Conservation (phyloP, 805 yeast species). For the Metschnikowia peoriensis region DNA sequence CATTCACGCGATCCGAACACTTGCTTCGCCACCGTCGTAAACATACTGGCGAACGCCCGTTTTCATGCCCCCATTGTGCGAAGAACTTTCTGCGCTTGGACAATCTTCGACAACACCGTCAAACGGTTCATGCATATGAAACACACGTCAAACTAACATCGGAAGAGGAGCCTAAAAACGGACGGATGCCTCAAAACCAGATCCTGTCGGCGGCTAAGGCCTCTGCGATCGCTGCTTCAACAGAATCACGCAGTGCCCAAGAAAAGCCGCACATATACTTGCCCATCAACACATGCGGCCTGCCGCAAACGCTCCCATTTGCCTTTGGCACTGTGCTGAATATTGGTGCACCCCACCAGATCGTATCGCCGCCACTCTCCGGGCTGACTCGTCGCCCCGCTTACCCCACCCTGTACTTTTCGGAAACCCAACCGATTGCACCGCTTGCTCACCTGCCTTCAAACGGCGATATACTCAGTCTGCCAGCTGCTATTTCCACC, state of each 20-base stretch:
- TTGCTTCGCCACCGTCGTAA: conserved; percentile 88
- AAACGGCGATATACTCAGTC: not conserved
- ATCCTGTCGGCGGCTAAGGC: not conserved
- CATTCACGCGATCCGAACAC: conserved; percentile 89
- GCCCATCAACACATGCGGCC: not conserved
- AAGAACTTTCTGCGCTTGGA: conserved; percentile 81
- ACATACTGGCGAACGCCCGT: conserved; percentile 94
- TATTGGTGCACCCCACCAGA: not conserved
- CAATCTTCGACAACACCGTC: conserved; percentile 87
- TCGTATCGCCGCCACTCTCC: conserved; percentile 6
- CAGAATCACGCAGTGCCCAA: not conserved
- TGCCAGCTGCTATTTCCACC: not conserved
- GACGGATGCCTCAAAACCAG: not conserved
- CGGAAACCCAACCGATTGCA: not conserved
- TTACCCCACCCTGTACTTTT: conserved; percentile 1
- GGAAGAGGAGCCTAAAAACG: not conserved
- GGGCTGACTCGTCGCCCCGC: not conserved
- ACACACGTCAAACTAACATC: conserved; percentile 9
- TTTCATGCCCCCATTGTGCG: conserved; percentile 78
- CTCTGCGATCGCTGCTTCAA: not conserved
- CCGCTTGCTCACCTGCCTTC: not conserved
- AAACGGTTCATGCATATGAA: conserved; percentile 57
- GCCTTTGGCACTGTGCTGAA: not conserved
- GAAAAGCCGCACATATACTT: not conserved
- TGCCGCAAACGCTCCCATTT: not conserved